Evolutionary conservation across 1,139 yeast genomes (phyloP), one percentile per base, ranked within the genome.

Genomic region (Debaryomyces fabryi): DNA sequence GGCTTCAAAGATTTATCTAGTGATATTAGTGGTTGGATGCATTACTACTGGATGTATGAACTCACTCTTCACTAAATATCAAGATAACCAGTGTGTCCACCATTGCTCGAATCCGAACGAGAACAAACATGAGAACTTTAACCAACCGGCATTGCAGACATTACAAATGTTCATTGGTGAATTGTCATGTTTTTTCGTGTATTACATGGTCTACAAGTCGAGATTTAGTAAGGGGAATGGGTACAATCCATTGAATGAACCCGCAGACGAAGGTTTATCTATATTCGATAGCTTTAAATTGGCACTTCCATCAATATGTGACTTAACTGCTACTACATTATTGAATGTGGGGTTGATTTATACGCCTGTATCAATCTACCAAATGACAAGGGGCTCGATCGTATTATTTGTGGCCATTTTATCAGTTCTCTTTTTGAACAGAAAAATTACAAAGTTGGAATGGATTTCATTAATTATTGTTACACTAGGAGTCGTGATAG

Each of bases 91-190:
- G 59, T 85, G 91, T 67, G 86, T 87, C 3, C 71, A 65, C 21
- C 69, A 83, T 57, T 85, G 91, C 61, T 66, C 67, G 33, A 73
- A 71, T 39, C 78, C 82, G 1, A 74, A 71, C 38, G 52, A 63
- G 3, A 56, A 71, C 3, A 65, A 68, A 13, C 79, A 73, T 45
- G 63, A 67, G 39, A 66, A 71, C 51, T 88, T 86, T 59, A 88
- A 87, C 56, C 93, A 88, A 64, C 96, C 96, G 0, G 91, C 86
- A 3, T 67, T 88, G 39, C 96, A 88, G 62, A 85, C 95, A 0
- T 71, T 86, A 27, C 95, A 88, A 64, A 88, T 88, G 96, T 88
- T 88, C 60, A 64, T 86, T 4, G 96, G 95, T 18, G 96, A 88
- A 59, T 65, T 81, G 43, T 65, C 72, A 23, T 75, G 83, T 60